Evolutionary conservation across 108 stramenopile species (phyloP), one percentile per base, ranked within the genome.

Genomic region (Epipyxis sp.): DNA sequence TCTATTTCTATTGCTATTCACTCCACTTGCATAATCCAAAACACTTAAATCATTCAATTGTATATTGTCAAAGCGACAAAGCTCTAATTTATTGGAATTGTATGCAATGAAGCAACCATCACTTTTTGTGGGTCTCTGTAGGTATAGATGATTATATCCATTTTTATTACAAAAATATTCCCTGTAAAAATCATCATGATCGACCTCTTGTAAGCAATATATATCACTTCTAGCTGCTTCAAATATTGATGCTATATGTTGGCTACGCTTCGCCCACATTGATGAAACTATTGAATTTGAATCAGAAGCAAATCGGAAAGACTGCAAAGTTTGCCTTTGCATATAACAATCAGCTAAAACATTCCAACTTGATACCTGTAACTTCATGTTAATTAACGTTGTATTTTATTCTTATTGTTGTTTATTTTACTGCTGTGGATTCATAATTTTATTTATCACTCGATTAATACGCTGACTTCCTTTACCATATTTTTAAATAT

Each of bases 331-430:
- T 25, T 65, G 61, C 6, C 61, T 32, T 32, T 65, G 61, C 6
- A 65, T 37, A 37, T 65, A 65, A 32, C 61, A 65, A 65, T 65
- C 61, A 37, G 61, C 61, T 37, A 65, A 32, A 16, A 25, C 61
- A 37, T 65, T 65, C 61, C 61, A 65, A 10, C 30, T 65, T 6
- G 35, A 16, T 32, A 65, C 13, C 13, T 6, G 13, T 3, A 65
- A 6, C 46, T 50, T 50, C 46, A 50, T 50, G n/a, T n/a, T n/a
- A n/a, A n/a, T n/a, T n/a, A n/a, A n/a, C n/a, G n/a, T n/a, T n/a
- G n/a, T n/a, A n/a, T n/a, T n/a, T n/a, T n/a, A n/a, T n/a, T n/a
- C n/a, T n/a, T n/a, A n/a, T n/a, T n/a, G n/a, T n/a, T n/a, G n/a
- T n/a, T n/a, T n/a, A n/a, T n/a, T n/a, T n/a, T n/a, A n/a, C n/a